Evolutionary conservation across 129 eudicot species (phyloP).

Genomic region (Oenanthe sinensis): DNA sequence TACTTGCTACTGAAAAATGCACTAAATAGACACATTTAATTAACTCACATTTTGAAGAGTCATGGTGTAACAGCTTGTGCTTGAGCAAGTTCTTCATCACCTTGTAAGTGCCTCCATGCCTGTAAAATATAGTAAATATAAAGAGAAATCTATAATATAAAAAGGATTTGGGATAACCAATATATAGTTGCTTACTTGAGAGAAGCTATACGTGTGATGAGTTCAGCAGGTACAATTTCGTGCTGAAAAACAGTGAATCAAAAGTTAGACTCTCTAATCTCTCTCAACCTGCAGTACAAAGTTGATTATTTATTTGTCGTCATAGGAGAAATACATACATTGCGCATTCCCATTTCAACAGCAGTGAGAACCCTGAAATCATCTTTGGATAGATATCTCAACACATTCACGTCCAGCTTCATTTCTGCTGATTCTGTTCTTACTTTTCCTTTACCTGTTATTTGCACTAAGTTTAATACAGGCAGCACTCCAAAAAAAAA

Average conservation of each 20-base stretch:
- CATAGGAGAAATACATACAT: conserved; percentile 27
- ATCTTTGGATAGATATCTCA: conserved; percentile 88
- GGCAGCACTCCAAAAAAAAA: background rate
- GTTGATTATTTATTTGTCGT: background rate
- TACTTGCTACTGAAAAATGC: background rate
- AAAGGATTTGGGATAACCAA: background rate
- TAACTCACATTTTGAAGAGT: conserved; percentile 76
- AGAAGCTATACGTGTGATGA: conserved; percentile 74
- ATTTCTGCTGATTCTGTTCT: conserved; percentile 24
- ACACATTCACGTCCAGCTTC: conserved; percentile 82
- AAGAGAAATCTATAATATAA: background rate
- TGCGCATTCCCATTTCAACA: conserved; percentile 99
- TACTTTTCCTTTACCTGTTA: conserved; percentile 11
- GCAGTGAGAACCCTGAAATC: conserved; percentile 93
- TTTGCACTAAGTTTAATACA: background rate
- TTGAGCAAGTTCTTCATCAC: conserved; percentile 87
- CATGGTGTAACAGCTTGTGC: conserved; percentile 87
- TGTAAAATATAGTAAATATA: conserved; percentile 10
- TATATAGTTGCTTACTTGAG: conserved; percentile 49
- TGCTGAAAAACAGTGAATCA: conserved; percentile 38
- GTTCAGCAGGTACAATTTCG: conserved; percentile 88
- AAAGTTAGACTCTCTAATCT: background rate
- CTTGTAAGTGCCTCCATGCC: conserved; percentile 97
- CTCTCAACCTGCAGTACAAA: background rate
- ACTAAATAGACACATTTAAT: background rate